Percentiles rank a stretch among this genome's conserved stretches.
These are phyloP conservation scores for Artomyces pyxidatus DNA, from an alignment of 768 basidiomycete species.

Conservation along the genomic window DNA sequence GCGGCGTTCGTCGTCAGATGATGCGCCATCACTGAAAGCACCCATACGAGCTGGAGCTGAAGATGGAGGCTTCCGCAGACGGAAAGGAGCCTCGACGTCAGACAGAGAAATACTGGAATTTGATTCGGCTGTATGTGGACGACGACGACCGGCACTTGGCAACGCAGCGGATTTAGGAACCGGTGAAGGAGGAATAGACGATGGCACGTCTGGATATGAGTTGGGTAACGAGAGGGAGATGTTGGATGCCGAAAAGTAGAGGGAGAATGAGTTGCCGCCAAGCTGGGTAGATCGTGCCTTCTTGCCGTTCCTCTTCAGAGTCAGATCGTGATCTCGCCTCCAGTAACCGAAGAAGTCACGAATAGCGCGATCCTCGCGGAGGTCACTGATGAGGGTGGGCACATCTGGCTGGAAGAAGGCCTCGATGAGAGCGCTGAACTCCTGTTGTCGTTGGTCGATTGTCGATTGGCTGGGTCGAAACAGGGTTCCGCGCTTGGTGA, in stretches of 20 bases:
- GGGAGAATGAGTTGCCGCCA: slow-evolving; percentile 34
- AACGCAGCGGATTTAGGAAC: neutral
- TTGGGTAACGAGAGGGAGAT: slow-evolving; percentile 22
- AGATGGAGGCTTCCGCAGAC: neutral
- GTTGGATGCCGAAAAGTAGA: slow-evolving; percentile 45
- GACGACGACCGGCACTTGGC: neutral
- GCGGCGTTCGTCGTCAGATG: slow-evolving; percentile 2
- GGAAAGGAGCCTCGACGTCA: neutral
- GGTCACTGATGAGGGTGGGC: slow-evolving; percentile 58
- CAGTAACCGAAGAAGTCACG: slow-evolving; percentile 77
- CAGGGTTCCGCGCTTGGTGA: slow-evolving; percentile 64
- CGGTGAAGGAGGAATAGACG: slow-evolving; percentile 8
- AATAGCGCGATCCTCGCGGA: slow-evolving; percentile 47
- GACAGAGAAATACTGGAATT: slow-evolving; percentile 1
- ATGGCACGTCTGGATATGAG: slow-evolving; percentile 12
- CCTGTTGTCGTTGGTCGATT: slow-evolving; percentile 51
- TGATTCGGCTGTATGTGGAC: neutral
- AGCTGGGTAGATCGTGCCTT: slow-evolving; percentile 13
- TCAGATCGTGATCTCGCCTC: slow-evolving; percentile 62
- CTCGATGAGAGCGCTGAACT: slow-evolving; percentile 52
- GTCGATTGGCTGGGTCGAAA: slow-evolving; percentile 66
- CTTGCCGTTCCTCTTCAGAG: slow-evolving; percentile 30
- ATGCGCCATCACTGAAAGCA: neutral
- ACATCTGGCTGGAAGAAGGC: slow-evolving; percentile 52
- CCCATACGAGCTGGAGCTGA: slow-evolving; percentile 3